These are phyloP conservation scores for Chalciporus pseudorubinellus DNA, from an alignment of 768 basidiomycete genomes.

Conservation along the genomic window DNA sequence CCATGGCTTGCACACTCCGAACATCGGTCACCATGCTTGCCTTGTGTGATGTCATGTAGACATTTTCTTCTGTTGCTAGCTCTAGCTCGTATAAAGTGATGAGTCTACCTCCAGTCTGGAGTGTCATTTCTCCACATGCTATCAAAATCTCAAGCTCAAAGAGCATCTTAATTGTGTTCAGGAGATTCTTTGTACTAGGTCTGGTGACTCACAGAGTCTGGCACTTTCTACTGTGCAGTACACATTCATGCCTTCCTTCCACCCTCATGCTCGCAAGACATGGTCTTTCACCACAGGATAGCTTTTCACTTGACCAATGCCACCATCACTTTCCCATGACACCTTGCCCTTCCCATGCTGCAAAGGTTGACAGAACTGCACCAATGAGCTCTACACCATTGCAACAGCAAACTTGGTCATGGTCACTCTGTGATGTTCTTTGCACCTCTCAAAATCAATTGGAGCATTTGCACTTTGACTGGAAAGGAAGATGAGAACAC, in stretches of 20 bases:
- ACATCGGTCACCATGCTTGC: too few species aligned
- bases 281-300: background rate
- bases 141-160: slow-evolving; percentile 9
- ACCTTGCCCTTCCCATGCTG: background rate
- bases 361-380: background rate
- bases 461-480: background rate
- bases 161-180: slow-evolving; percentile 6
- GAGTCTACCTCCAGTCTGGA: background rate
- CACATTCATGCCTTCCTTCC: background rate
- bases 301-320: background rate
- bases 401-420: too few species aligned
- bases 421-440: too few species aligned
- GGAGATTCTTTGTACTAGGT: background rate
- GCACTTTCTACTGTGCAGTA: background rate
- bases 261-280: background rate
- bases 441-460: too few species aligned
- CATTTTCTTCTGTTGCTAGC: too few species aligned
- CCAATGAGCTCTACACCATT: background rate
- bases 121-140: slow-evolving; percentile 11
- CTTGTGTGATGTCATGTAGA: too few species aligned
- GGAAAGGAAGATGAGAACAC: background rate
- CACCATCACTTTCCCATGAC: background rate
- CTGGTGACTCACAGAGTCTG: too few species aligned
- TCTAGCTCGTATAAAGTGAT: background rate
- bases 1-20: too few species aligned